Evolutionary conservation across 805 yeast genomes (phyloP), one percentile per base, ranked within the genome.

Genomic region (Candida orba): DNA sequence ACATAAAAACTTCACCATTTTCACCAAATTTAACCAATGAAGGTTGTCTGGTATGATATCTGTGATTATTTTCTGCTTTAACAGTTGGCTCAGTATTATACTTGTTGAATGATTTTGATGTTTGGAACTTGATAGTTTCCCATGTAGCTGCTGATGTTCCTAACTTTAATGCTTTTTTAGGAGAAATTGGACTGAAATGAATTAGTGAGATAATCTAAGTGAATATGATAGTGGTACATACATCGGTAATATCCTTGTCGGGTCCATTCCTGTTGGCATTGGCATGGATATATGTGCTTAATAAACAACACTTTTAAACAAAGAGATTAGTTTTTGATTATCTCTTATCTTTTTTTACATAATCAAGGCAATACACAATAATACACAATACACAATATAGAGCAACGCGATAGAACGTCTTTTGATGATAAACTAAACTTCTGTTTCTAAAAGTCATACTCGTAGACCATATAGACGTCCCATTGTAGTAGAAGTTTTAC

Each of bases 1-100:
- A 62, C 2, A 63, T 32, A 18, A 67, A 50, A 1, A 69, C 42
- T 43, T 69, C 73, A 2, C 73, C 72, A 42, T 62, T 56, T 8
- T 43, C n/a, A 0, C 73, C 73, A 43, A 66, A 60, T 41, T 62
- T 68, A 20, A 55, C 42, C 8, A 50, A 27, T 9, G 29, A 27
- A 8, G 14, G 14, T 13, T 27, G 29, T 10, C 13, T 27, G 4
- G 13, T 10, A 13, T 27, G 29, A 27, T 8, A 33, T 17, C 31
- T 48, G 32, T 40, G 49, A 6, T 45, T 40, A 33, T 49, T 41
- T n/a, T 40, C 43, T 6, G 47, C 42, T 22, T 15, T 31, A 12
- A 31, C 18, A 8, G 39, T 34, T 8, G 24, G 34, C 15, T 24
- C 32, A 14, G 6, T 12, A 18, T 6, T 12, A 6, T 33, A 18